phyloP scores from a whole-genome alignment of 2,329 filamentous ascomycete species.

The Fusarium palustre region DNA sequence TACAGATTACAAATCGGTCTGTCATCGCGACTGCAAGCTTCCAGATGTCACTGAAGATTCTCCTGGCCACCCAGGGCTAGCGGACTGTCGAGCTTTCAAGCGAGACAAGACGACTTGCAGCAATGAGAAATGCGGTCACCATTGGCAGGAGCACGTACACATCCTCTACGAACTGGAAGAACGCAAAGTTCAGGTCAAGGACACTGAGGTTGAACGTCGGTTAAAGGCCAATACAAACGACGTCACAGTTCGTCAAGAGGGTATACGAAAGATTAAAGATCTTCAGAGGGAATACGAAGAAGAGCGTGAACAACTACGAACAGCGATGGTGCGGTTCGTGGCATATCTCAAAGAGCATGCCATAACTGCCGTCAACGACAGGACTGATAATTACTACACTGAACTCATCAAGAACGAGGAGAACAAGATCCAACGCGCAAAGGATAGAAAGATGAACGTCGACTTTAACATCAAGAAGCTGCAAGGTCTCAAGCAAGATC shows the following conservation, averaged over 20 bases:
- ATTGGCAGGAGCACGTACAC: conserved; percentile 31
- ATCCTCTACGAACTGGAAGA: conserved; percentile 17
- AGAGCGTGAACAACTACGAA: conserved; percentile 4
- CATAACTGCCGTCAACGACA: conserved; percentile 13
- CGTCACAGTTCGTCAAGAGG: conserved; percentile 5
- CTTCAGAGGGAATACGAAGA: conserved; percentile 5
- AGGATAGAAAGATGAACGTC: not conserved
- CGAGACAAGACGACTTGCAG: not conserved
- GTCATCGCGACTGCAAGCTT: conserved; percentile 26
- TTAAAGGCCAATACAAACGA: conserved; percentile 7
- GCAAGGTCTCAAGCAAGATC: conserved; percentile 8
- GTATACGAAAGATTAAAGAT: not conserved
- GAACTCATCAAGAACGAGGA: conserved; percentile 15
- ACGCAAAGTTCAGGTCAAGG: conserved; percentile 3
- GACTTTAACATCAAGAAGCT: conserved; percentile 16
- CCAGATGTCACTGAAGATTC: conserved; percentile 9
- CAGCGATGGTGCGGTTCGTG: conserved; percentile 12
- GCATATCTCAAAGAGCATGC: conserved; percentile 20
- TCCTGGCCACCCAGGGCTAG: not conserved
- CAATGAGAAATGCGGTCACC: not conserved
- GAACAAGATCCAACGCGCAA: conserved; percentile 7
- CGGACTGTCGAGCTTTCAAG: conserved; percentile 9
- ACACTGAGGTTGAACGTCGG: conserved; percentile 10
- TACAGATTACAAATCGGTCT: conserved; percentile 27
- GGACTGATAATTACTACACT: conserved; percentile 14